Evolutionary conservation across 352 stramenopile genomes (phyloP).

Genomic region (Pythium dissimile): DNA sequence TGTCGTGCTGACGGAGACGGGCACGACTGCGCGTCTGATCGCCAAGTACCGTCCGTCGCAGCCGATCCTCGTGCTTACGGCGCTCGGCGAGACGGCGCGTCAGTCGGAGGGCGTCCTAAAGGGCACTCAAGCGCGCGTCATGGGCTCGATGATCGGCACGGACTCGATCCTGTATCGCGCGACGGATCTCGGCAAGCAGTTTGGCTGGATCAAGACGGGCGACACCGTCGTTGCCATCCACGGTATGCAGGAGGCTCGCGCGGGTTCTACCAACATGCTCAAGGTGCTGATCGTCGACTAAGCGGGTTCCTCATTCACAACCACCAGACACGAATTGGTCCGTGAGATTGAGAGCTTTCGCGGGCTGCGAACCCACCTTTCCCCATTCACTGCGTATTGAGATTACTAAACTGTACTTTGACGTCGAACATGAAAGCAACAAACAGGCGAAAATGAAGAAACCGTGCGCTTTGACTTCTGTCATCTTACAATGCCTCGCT

Average conservation of each 20-base stretch:
- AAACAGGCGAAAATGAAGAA: too few species aligned
- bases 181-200: constrained; percentile 83
- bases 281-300: constrained; percentile 89
- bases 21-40: constrained; percentile 91
- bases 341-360: too few species aligned
- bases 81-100: constrained; percentile 42
- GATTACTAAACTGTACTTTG: not conserved
- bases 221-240: constrained; percentile 89
- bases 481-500: constrained; percentile 15
- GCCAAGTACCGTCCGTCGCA: constrained; percentile 92
- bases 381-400: not conserved
- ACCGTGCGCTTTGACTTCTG: not conserved
- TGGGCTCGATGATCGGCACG: constrained; percentile 88
- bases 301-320: not conserved
- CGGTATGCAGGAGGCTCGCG: constrained; percentile 84
- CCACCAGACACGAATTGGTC: not conserved
- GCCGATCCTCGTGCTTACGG: constrained; percentile 84
- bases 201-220: constrained; percentile 83
- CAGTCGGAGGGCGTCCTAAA: constrained; percentile 68
- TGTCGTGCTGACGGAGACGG: constrained; percentile 95
- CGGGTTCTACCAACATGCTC: constrained; percentile 91
- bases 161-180: constrained; percentile 89
- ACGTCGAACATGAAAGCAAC: too few species aligned
- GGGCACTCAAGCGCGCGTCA: constrained; percentile 61
- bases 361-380: too few species aligned